Evolutionary conservation across 257 asterid species (phyloP), one percentile per base, ranked within the genome.

Genomic region (Nicotiana tomentosiformis): DNA sequence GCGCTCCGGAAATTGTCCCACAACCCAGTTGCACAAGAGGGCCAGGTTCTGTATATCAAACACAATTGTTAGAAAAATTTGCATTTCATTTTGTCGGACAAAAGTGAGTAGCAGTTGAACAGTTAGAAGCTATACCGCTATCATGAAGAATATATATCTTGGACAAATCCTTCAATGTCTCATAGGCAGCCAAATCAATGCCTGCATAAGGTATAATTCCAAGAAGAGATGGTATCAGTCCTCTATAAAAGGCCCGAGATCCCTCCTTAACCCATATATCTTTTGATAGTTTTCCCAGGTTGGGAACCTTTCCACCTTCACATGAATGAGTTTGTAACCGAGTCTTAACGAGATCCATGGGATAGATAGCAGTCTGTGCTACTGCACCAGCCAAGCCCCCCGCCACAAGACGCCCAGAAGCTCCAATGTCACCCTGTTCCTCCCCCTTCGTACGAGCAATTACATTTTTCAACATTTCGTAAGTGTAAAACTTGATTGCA

Each of bases 311-410:
- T 53, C 99, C 99, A 70, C 81, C 86, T 43, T 89, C 98, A 88
- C 94, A 89, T 70, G 84, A 72, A 88, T 78, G 86, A 29, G 99
- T 96, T 84, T 96, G 98, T 78, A 96, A 88, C 58, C 99, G 91
- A 32, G 99, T 97, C 86, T 97, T 95, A 23, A 97, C 97, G 77
- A 97, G 98, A 88, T 97, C 98, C 99, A 97, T 94, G 0, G 99
- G 99, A 83, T 97, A 97, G 66, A 97, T 93, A 56, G 95, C 87
- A 30, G 99, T 89, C 89, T 96, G 99, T 20, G 99, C 99, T 86
- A 94, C 98, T 17, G 98, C 98, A 84, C 98, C 99, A 23, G 98
- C 99, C 91, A 96, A 51, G 20, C 99, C 99, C 77, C 99, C 98
- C 0, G 99, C 90, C 72, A 91, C 82, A 56, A 96, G 92, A 49